Conservation (phyloP, 257 asterid species). For the Solanum rostratum region DNA sequence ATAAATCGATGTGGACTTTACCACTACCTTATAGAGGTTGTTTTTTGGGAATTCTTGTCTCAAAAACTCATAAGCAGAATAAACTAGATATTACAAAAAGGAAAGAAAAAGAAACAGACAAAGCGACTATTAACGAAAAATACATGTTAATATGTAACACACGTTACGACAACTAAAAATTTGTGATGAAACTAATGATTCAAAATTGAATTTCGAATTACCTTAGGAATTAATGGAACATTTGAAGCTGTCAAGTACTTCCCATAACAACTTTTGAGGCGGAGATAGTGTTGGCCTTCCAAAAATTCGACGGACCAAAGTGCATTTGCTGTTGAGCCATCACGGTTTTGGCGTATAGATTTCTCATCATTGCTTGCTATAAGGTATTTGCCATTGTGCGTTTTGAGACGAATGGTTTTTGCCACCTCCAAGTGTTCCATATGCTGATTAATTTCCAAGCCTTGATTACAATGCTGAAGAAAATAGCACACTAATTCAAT, state of each 20-base stretch:
- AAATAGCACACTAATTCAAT: no score
- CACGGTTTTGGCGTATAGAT: constrained; percentile 51
- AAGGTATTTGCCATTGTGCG: constrained; percentile 64
- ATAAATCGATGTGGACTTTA: no score
- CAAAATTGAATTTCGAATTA: not conserved
- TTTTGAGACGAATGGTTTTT: constrained; percentile 47
- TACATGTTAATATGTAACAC: no score
- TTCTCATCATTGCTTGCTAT: constrained; percentile 57
- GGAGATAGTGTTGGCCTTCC: constrained; percentile 32
- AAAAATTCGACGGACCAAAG: constrained; percentile 71
- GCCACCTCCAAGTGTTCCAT: constrained; percentile 69
- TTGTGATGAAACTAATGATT: not conserved
- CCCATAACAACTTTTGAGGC: constrained; percentile 60
- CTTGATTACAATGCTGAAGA: not conserved
- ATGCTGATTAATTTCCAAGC: constrained; percentile 10
- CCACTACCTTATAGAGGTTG: no score
- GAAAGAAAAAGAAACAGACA: no score
- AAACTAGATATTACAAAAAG: no score
- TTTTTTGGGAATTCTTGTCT: no score
- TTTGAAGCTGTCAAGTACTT: constrained; percentile 61
- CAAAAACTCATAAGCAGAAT: no score
- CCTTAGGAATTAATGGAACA: constrained; percentile 49
- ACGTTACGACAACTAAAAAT: no score
- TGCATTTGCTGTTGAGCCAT: constrained; percentile 30
- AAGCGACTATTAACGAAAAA: no score